Percentiles rank a stretch among this genome's conserved stretches.
Conservation (phyloP, 352 stramenopile species). For the Phytophthora sp. region DNA sequence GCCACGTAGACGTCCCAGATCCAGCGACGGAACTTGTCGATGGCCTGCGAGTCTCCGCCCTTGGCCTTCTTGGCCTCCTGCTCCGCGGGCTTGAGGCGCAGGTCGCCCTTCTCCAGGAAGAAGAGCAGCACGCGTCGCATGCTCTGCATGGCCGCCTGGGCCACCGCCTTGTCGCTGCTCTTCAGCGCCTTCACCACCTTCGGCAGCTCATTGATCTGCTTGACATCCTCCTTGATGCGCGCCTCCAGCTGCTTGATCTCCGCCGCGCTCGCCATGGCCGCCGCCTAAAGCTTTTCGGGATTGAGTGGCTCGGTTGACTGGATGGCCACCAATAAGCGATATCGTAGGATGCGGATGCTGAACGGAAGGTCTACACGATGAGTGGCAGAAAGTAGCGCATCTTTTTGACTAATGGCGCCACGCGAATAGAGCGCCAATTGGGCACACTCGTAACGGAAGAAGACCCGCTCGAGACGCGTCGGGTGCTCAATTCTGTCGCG, state of each 20-base stretch:
- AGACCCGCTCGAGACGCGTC: background rate
- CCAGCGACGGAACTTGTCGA: slow-evolving; percentile 84
- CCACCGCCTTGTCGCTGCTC: slow-evolving; percentile 72
- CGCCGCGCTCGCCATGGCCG: slow-evolving; percentile 55
- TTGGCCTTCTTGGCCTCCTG: slow-evolving; percentile 57
- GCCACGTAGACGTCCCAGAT: slow-evolving; percentile 81
- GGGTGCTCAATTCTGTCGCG: background rate
- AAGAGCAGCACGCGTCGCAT: slow-evolving; percentile 81
- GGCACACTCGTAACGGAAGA: background rate
- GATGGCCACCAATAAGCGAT: slow-evolving; percentile 7
- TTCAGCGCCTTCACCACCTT: slow-evolving; percentile 81
- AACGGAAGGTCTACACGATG: no score
- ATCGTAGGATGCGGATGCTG: no score
- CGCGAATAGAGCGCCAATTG: background rate
- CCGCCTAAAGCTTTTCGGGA: slow-evolving; percentile 19
- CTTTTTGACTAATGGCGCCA: no score
- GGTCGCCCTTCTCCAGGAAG: slow-evolving; percentile 85
- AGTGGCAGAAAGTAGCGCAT: no score
- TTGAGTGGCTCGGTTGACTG: slow-evolving; percentile 26
- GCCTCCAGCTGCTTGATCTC: slow-evolving; percentile 89
- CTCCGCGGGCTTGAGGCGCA: slow-evolving; percentile 37
- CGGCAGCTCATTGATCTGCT: slow-evolving; percentile 83
- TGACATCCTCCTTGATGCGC: slow-evolving; percentile 87
- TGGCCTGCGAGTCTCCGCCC: slow-evolving; percentile 42
- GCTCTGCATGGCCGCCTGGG: slow-evolving; percentile 80